Evolutionary conservation across 2,329 filamentous ascomycete genomes (phyloP).

Genomic region (Monosporascus sp.): DNA sequence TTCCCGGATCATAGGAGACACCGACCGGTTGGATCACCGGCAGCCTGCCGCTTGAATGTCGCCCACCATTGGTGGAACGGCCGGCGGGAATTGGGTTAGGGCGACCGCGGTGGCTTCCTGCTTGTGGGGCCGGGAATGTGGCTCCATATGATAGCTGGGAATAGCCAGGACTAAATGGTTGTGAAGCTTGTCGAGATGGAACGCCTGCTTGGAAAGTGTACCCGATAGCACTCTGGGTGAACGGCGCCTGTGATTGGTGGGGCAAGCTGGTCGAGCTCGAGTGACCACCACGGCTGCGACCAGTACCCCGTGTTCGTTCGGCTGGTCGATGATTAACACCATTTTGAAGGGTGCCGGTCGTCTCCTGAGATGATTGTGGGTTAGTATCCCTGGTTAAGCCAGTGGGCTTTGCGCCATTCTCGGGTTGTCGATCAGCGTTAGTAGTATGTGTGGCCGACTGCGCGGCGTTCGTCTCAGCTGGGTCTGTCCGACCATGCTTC

Average conservation of each 20-base stretch:
- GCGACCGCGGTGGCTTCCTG: slow-evolving; percentile 16
- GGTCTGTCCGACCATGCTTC: background rate
- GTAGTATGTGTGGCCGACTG: slow-evolving; percentile 3
- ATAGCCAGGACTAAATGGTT: slow-evolving; percentile 15
- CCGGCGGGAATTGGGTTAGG: slow-evolving; percentile 17
- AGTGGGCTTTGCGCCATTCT: slow-evolving; percentile 14
- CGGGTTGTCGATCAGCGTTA: slow-evolving; percentile 11
- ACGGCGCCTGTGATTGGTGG: slow-evolving; percentile 20
- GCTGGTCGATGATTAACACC: slow-evolving; percentile 27
- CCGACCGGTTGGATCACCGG: slow-evolving; percentile 38
- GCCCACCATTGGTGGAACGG: slow-evolving; percentile 11
- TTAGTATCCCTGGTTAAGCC: slow-evolving; percentile 17
- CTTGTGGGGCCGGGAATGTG: slow-evolving; percentile 17
- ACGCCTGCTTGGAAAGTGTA: slow-evolving; percentile 15
- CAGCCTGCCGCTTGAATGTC: slow-evolving; percentile 15
- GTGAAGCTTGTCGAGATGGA: slow-evolving; percentile 10
- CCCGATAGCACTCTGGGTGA: slow-evolving; percentile 8
- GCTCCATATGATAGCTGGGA: slow-evolving; percentile 17
- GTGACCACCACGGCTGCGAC: slow-evolving; percentile 38
- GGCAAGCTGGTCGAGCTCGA: slow-evolving; percentile 18
- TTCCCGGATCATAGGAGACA: slow-evolving; percentile 52
- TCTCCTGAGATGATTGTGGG: slow-evolving; percentile 8
- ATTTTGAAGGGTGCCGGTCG: slow-evolving; percentile 7
- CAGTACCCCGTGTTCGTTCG: slow-evolving; percentile 39
- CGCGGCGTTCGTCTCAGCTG: background rate